These are phyloP conservation scores for Phialophora verrucosa DNA, from an alignment of 2,329 filamentous ascomycete genomes.

Conservation along the genomic window DNA sequence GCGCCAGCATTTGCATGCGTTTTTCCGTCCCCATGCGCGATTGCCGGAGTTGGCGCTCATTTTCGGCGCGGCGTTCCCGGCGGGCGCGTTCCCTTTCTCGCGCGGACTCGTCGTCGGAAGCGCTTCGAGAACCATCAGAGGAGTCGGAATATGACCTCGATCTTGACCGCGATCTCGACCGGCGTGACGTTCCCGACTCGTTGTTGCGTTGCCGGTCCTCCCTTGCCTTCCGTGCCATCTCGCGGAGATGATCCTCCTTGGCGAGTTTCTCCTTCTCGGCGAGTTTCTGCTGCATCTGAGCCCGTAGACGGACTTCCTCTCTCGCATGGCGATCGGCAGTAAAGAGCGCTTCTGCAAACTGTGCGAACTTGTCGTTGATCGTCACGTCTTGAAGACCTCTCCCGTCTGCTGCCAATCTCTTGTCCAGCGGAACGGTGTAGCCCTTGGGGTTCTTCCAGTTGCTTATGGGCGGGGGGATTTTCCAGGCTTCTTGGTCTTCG, in stretches of 20 bases:
- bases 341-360: constrained; percentile 91
- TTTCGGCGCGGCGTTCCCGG: constrained; percentile 77
- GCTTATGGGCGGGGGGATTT: constrained; percentile 84
- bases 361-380: constrained; percentile 98
- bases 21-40: constrained; percentile 95
- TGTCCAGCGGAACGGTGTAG: constrained; percentile 94
- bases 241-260: constrained; percentile 89
- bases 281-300: constrained; percentile 94
- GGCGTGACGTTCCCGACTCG: constrained; percentile 46
- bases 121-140: constrained; percentile 47
- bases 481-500: constrained; percentile 97
- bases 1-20: constrained; percentile 86
- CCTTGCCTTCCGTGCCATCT: constrained; percentile 87
- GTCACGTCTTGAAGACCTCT: constrained; percentile 89
- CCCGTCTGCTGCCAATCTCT: constrained; percentile 91
- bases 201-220: constrained; percentile 68
- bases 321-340: constrained; percentile 93
- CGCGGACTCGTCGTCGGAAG: constrained; percentile 69
- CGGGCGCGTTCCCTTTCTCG: constrained; percentile 78
- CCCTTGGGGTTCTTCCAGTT: constrained; percentile 99
- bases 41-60: constrained; percentile 88
- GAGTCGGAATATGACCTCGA: constrained; percentile 35
- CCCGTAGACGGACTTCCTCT: constrained; percentile 91
- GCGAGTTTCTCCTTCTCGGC: constrained; percentile 92
- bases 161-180: constrained; percentile 33